Conservation (phyloP, 176 grass and related monocot species). For the Oryza glaberrima region DNA sequence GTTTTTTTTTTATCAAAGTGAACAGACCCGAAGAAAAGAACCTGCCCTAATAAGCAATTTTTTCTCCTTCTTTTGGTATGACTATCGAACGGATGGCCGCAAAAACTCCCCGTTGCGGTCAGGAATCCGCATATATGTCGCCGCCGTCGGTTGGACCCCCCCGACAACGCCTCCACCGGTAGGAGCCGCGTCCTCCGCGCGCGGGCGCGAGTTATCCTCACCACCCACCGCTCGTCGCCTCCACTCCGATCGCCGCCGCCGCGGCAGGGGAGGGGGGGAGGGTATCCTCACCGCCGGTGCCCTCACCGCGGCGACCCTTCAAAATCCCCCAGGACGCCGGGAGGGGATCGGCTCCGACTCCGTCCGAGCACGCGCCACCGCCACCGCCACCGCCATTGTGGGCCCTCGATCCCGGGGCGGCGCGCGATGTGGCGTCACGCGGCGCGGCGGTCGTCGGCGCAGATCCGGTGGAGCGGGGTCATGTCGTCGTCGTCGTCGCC, state of each 20-base stretch:
- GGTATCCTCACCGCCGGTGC: slow-evolving; percentile 41
- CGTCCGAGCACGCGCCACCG: not conserved
- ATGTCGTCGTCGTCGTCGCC: not conserved
- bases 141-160: slow-evolving; percentile 15
- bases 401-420: too few relatives aligned
- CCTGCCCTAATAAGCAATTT: too few relatives aligned
- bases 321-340: slow-evolving; percentile 35
- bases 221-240: not conserved
- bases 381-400: not conserved
- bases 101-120: not conserved
- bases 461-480: not conserved
- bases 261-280: not conserved
- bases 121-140: not conserved
- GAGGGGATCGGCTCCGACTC: slow-evolving; percentile 2
- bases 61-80: too few relatives aligned
- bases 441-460: not conserved
- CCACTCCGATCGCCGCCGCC: not conserved
- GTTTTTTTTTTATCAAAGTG: too few relatives aligned
- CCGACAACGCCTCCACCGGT: slow-evolving; percentile 35
- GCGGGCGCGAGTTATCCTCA: not conserved
- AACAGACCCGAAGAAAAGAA: too few relatives aligned
- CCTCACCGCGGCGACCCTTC: slow-evolving; percentile 41
- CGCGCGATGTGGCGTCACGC: not conserved
- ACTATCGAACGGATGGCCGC: not conserved
- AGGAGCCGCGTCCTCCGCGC: slow-evolving; percentile 10